Conservation (phyloP, 2,329 filamentous ascomycete species). For the Fusarium cicatricum region DNA sequence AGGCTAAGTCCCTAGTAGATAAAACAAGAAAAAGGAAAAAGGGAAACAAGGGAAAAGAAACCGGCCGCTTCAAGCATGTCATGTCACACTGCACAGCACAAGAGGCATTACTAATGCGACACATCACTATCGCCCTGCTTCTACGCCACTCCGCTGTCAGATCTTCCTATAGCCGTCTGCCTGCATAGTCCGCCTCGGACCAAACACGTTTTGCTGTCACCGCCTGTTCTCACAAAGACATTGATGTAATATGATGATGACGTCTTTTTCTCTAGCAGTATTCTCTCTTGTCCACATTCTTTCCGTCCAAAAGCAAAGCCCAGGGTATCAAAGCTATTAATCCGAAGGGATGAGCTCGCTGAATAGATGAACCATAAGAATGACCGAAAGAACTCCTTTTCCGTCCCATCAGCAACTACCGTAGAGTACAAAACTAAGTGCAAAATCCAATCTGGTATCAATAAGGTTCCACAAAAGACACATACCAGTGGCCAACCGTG, state of each 20-base stretch:
- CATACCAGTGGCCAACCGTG: background rate
- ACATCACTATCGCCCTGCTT: too few species aligned
- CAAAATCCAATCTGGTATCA: conserved; percentile 37
- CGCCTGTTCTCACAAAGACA: background rate
- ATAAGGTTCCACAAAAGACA: conserved; percentile 11
- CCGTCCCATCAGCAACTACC: conserved; percentile 7
- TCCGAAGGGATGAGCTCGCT: conserved; percentile 8
- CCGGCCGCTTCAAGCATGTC: too few species aligned
- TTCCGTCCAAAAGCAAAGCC: conserved; percentile 13
- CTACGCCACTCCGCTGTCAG: too few species aligned
- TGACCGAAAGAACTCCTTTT: conserved; percentile 22
- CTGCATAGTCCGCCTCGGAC: too few species aligned
- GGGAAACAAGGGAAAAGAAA: too few species aligned
- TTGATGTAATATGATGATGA: background rate
- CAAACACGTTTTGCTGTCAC: background rate
- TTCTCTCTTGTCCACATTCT: conserved; percentile 8
- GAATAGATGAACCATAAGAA: conserved; percentile 20
- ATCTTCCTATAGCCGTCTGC: too few species aligned
- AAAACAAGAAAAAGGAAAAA: background rate
- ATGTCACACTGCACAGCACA: background rate
- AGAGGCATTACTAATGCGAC: background rate
- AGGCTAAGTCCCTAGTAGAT: background rate
- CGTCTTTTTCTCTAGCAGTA: conserved; percentile 16
- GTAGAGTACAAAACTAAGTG: conserved; percentile 10
- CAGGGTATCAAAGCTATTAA: conserved; percentile 29